A percentile compares a stretch with the other conserved stretches of the same genome.
Evolutionary conservation across 441 rosid species (phyloP).

Genomic region (Eruca vesicaria): DNA sequence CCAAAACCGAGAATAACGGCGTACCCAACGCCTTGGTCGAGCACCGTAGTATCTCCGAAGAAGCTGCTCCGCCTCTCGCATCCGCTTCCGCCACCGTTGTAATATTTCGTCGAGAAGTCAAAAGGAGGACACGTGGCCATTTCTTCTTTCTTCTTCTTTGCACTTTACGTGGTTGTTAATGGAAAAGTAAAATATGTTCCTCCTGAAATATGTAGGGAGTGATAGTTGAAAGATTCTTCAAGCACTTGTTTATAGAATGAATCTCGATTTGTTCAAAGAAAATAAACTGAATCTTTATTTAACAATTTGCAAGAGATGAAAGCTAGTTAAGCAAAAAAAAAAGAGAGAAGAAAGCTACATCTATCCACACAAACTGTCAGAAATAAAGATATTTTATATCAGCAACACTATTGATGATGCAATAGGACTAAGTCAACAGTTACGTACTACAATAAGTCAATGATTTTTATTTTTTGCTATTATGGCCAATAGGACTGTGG

Average conservation of each 20-base stretch:
- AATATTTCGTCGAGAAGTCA: constrained; percentile 67
- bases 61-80: constrained; percentile 76
- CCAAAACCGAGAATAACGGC: constrained; percentile 85
- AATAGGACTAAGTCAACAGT: constrained; percentile 20
- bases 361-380: constrained; percentile 6
- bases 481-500: constrained; percentile 7
- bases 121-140: constrained; percentile 71
- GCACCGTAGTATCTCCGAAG: constrained; percentile 67
- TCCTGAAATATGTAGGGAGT: constrained; percentile 19
- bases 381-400: background rate
- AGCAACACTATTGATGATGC: constrained; percentile 15
- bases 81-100: constrained; percentile 38
- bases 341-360: background rate
- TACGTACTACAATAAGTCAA: constrained; percentile 9
- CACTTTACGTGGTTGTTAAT: background rate
- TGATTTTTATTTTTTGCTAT: constrained; percentile 14
- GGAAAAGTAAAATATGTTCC: constrained; percentile 6
- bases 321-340: background rate
- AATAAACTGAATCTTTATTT: background rate
- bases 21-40: constrained; percentile 83
- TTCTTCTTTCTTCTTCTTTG: constrained; percentile 5
- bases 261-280: constrained; percentile 2
- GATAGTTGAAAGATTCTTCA: constrained; percentile 15
- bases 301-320: background rate
- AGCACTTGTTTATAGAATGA: constrained; percentile 6